Base-by-base conservation (phyloP, 2,329 filamentous ascomycete genomes). In the Monilinia fructicola region DNA sequence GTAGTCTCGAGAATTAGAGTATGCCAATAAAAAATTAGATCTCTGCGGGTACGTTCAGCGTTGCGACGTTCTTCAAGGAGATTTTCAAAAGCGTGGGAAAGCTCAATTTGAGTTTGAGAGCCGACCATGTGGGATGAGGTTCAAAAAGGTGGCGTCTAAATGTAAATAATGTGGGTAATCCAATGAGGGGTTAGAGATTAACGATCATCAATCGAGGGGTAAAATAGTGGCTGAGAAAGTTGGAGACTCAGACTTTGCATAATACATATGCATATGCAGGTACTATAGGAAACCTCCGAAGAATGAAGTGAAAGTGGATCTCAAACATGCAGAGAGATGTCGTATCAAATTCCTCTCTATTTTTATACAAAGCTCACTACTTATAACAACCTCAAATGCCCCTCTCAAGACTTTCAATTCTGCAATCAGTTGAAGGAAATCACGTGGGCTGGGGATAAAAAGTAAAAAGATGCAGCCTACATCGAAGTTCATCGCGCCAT, bases 31-130 rank as follows among this genome's bases (percentile, higher is more conserved):
- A 46, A 52, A 46, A 65, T 26, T 9, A 65, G 18, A 42, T 65
- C 63, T 21, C 63, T 21, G 11, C 28, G 54, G 10, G 59, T 31
- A 26, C 63, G 42, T 46, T 65, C 63, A 2, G 53, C 40, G 42
- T 65, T 42, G 5, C 54, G 40, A 16, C 63, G 53, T 40, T 65
- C 63, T 50, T 65, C 42, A 44, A 65, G 63, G 23, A 65, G 28
- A 10, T 48, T 65, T 46, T 65, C 63, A 38, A 65, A 65, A n/a
- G 63, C 63, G n/a, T 46, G 54, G 3, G 63, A 65, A 26, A 65
- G 53, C 31, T 59, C 63, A 4, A 59, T 50, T 65, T 65, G 63
- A 1, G 31, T 38, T 18, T 23, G 54, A 11, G 42, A 31, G 9
- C 28, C n/a, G 44, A 23, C 31, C 53, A 65, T 65, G 40, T 65